Evolutionary conservation across 1,139 yeast genomes (phyloP).

Genomic region (Suhomyces bolitotheri): DNA sequence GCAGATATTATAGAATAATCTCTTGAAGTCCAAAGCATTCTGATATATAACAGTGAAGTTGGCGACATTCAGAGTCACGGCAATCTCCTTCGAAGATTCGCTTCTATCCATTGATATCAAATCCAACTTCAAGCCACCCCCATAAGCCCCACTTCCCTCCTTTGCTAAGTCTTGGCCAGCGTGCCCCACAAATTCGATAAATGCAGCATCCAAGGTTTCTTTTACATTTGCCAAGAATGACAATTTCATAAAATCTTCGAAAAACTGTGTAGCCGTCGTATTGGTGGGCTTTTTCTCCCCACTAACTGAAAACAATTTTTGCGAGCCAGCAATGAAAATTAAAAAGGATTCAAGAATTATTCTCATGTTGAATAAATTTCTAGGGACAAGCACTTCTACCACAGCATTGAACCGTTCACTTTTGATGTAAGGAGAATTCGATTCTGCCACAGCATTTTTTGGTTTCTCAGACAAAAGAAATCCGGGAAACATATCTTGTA

Average conservation of each 20-base stretch:
- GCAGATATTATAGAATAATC: conserved; percentile 52
- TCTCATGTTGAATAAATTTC: conserved; percentile 81
- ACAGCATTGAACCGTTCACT: conserved; percentile 54
- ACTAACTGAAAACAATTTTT: conserved; percentile 24
- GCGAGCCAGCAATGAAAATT: conserved; percentile 54
- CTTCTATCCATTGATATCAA: conserved; percentile 20
- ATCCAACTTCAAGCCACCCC: conserved; percentile 23
- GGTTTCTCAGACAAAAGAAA: conserved; percentile 39
- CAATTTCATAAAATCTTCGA: conserved; percentile 62
- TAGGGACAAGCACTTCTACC: conserved; percentile 69
- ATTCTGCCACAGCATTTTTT: conserved; percentile 14
- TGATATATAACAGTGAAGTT: conserved; percentile 33
- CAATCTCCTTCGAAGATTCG: conserved; percentile 2
- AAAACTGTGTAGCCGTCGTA: conserved; percentile 46
- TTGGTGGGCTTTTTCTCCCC: conserved; percentile 13
- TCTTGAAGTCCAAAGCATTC: conserved; percentile 56
- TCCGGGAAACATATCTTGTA: conserved; percentile 65
- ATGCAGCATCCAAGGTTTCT: conserved; percentile 46
- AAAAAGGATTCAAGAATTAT: conserved; percentile 64
- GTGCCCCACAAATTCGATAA: conserved; percentile 33
- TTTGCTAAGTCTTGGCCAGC: conserved; percentile 10
- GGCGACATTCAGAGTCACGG: conserved; percentile 1
- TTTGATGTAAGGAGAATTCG: conserved; percentile 54
- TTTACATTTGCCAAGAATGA: conserved; percentile 67
- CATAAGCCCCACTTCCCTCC: conserved; percentile 5